Evolutionary conservation across 177 flowering plant species (phyloP).

Genomic region (Vitis hybrid): DNA sequence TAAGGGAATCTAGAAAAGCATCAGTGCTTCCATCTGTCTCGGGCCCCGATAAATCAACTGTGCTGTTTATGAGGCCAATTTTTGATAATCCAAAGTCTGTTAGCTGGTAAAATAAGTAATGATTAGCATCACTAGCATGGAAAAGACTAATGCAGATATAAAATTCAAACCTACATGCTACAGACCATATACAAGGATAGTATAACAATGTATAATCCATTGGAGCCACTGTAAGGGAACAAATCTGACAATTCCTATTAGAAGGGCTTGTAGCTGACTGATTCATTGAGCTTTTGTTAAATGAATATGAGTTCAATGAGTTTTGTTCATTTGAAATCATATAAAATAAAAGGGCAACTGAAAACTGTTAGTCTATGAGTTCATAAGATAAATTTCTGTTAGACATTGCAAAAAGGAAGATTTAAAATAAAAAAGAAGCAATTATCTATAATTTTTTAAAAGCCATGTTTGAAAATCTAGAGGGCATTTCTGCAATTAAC

Average conservation of each 20-base stretch:
- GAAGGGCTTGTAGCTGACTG: not conserved
- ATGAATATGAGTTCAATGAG: too few species aligned
- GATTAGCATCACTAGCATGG: constrained; percentile 3
- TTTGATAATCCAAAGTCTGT: constrained; percentile 83
- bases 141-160: not conserved
- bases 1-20: constrained; percentile 19
- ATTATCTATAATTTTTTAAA: not conserved
- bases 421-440: not conserved
- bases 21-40: constrained; percentile 20
- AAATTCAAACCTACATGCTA: not conserved
- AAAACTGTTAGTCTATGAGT: too few species aligned
- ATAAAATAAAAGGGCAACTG: not conserved
- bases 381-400: too few species aligned
- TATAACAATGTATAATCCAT: not conserved
- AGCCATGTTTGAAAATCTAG: not conserved
- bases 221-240: not conserved
- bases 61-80: constrained; percentile 75
- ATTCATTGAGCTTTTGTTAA: not conserved
- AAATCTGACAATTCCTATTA: not conserved
- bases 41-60: constrained; percentile 55
- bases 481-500: too few species aligned
- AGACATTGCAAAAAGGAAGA: not conserved
- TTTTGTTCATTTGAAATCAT: not conserved
- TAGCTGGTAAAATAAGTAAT: constrained; percentile 49
- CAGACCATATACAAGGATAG: not conserved